Evolutionary conservation across 2,329 filamentous ascomycete genomes (phyloP).

Genomic region (Lasiodiplodia citricola): DNA sequence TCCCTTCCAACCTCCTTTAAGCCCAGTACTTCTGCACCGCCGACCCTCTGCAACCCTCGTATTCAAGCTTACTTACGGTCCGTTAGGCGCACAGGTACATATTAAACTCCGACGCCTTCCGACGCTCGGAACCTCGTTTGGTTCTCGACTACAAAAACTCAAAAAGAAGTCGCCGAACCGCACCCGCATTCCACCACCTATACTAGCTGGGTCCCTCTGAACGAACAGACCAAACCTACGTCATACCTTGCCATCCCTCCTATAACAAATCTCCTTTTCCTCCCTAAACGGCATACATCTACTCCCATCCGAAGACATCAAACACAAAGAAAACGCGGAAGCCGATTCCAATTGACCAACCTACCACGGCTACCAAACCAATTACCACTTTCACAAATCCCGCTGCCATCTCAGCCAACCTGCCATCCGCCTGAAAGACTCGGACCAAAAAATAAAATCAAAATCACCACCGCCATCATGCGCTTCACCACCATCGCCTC

Average conservation of each 20-base stretch:
- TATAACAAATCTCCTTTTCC: background rate
- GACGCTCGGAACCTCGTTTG: background rate
- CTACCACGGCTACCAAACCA: background rate
- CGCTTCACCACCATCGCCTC: background rate
- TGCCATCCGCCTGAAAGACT: background rate
- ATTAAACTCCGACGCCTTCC: constrained; percentile 11
- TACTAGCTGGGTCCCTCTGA: background rate
- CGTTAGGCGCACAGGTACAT: background rate
- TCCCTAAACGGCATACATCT: background rate
- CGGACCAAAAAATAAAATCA: background rate
- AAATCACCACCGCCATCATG: constrained; percentile 6
- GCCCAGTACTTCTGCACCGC: background rate
- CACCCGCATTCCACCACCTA: background rate
- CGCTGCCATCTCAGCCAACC: background rate
- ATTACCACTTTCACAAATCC: background rate
- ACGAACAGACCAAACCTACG: constrained; percentile 4
- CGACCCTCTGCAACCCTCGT: background rate
- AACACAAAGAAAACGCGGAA: background rate
- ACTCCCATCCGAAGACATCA: background rate
- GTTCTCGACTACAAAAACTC: background rate
- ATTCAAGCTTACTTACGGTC: background rate
- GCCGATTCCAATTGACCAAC: background rate
- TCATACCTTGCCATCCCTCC: background rate
- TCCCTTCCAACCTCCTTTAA: constrained; percentile 7
- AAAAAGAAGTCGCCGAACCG: background rate